Percentiles rank a stretch among this genome's conserved stretches.
These are phyloP conservation scores for Prillingera fragicola DNA, from an alignment of 1,284 basidiomycete species.

Conservation along the genomic window DNA sequence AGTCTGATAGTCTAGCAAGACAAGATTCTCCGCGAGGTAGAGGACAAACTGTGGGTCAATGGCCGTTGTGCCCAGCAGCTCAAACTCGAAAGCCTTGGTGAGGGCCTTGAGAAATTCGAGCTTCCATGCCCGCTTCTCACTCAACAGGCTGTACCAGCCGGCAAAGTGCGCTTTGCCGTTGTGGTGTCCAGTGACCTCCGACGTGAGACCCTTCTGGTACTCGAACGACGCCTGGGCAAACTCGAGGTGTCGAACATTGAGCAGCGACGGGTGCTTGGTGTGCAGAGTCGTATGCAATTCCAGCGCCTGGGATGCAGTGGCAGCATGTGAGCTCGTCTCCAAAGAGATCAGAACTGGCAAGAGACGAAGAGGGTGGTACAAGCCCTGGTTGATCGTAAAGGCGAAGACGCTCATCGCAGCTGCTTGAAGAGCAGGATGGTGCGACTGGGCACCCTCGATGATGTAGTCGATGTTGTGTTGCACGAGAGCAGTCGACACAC, in stretches of 20 bases:
- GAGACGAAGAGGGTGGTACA: constrained; percentile 89
- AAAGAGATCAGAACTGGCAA: constrained; percentile 88
- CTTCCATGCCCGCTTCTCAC: constrained; percentile 76
- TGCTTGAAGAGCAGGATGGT: constrained; percentile 64
- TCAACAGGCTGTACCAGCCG: constrained; percentile 82
- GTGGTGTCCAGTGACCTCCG: constrained; percentile 38
- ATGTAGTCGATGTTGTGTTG: constrained; percentile 85
- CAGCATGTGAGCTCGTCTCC: constrained; percentile 67
- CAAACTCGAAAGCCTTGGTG: constrained; percentile 71
- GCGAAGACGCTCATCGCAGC: constrained; percentile 84
- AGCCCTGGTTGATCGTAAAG: constrained; percentile 88
- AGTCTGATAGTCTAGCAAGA: constrained; percentile 86
- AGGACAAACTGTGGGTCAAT: constrained; percentile 74
- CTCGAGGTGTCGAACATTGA: constrained; percentile 76
- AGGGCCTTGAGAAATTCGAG: constrained; percentile 83
- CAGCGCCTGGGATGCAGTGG: constrained; percentile 67
- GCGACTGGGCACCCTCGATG: constrained; percentile 70
- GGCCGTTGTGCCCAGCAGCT: constrained; percentile 50
- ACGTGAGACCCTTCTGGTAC: constrained; percentile 64
- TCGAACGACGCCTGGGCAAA: constrained; percentile 74
- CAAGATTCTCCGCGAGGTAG: constrained; percentile 91
- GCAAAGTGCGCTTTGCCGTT: constrained; percentile 61
- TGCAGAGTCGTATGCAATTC: constrained; percentile 76
- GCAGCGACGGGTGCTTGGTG: constrained; percentile 79
- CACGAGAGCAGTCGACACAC: constrained; percentile 84